Evolutionary conservation across 441 rosid genomes (phyloP), one percentile per base, ranked within the genome.

Genomic region (Omphalea diandra): DNA sequence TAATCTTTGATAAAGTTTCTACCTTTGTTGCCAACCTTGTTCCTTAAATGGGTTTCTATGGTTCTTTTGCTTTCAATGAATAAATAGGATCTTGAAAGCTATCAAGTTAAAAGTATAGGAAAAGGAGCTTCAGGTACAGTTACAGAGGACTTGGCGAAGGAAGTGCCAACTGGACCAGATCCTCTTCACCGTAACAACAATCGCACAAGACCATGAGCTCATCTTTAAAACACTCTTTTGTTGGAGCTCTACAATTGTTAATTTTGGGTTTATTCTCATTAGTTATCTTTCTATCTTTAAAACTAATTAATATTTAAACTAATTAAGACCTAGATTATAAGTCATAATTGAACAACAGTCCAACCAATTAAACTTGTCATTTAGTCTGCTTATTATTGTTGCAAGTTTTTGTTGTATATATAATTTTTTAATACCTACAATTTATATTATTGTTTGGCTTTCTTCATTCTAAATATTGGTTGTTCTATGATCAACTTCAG

Each of bases 151-250:
- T 75, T 80, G 35, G 82, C 68, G 55, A 85, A 93, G 68, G 70
- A 82, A 81, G 91, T 88, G 47, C 96, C 91, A 0, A 83, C 91
- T 2, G 91, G 96, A 78, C 84, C 93, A 29, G 88, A 90, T 76
- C 96, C 93, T 63, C 90, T 90, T 49, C 94, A 88, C 79, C 90
- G 89, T 77, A 76, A 91, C 57, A 36, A 56, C 53, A 50, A 69
- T 65, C 93, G 90, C 58, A 57, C 75, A 36, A 69, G 79, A 54
- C 88, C 83, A 29, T 84, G 79, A 81, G 7, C 41, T 43, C 10
- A 60, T 49, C 10, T 65, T 22, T 29, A 0, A 6, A 12, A 5
- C 10, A 17, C 63, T 46, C 22, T 64, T 29, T 49, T 46, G 17
- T 41, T 63, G 61, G 43, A 40, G 52, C 17, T 63, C 40, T 5